phyloP scores from a whole-genome alignment of 2,329 filamentous ascomycete genomes.

The Diaporthe vaccinii region DNA sequence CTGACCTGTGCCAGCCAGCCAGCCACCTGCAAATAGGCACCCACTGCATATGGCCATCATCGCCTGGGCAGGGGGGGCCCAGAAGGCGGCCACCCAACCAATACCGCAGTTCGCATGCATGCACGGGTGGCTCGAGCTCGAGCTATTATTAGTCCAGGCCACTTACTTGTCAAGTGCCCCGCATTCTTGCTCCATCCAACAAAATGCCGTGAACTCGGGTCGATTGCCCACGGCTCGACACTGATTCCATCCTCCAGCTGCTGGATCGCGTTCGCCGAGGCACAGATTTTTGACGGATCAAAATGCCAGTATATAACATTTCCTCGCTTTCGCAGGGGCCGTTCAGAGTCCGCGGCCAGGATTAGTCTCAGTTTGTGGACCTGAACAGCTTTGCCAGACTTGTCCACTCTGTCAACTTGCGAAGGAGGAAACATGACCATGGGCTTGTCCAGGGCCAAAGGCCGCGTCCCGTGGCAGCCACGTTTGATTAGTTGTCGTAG shows the following conservation, averaged over 20 bases:
- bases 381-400: background rate
- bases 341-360: background rate
- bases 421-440: background rate
- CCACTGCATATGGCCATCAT: background rate
- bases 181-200: background rate
- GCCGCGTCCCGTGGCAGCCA: rapidly evolving
- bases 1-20: background rate
- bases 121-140: background rate
- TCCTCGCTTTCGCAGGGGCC: rapidly evolving
- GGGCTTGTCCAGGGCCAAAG: background rate
- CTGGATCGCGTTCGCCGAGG: rapidly evolving
- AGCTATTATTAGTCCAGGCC: background rate
- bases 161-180: background rate
- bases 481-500: background rate
- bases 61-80: background rate
- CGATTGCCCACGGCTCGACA: background rate
- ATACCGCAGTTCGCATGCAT: too few relatives aligned
- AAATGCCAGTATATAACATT: constrained; percentile 5
- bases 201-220: background rate
- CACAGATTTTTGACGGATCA: background rate
- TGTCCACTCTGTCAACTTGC: background rate
- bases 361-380: background rate
- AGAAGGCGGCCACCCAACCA: background rate
- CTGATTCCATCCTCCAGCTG: background rate
- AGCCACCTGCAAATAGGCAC: background rate